Evolutionary conservation across 129 eudicot genomes (phyloP).

Genomic region (Smallanthus sonchifolius): DNA sequence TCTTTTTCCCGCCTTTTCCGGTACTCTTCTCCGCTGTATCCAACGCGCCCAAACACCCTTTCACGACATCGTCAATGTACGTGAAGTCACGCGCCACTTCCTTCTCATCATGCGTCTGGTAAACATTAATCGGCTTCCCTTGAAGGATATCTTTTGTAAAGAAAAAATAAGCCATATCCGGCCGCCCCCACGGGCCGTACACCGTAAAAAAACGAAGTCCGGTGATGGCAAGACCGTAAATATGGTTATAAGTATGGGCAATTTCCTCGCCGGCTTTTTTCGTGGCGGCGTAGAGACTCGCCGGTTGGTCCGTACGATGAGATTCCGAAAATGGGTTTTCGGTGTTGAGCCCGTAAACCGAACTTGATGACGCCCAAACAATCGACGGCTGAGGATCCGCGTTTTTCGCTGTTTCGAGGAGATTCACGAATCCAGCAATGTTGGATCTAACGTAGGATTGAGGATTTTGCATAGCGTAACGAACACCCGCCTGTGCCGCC

Average conservation of each 20-base stretch:
- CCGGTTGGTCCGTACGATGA: conserved; percentile 67
- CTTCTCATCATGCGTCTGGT: conserved; percentile 46
- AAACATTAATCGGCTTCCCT: conserved; percentile 43
- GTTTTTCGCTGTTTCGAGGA: conserved; percentile 46
- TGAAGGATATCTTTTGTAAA: conserved; percentile 65
- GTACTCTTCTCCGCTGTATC: conserved; percentile 86
- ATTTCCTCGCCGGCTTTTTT: conserved; percentile 78
- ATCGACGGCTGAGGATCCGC: conserved; percentile 75
- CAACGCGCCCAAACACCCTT: conserved; percentile 71
- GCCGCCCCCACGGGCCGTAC: conserved; percentile 84
- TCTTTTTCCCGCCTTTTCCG: conserved; percentile 68
- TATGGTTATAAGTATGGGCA: conserved; percentile 68
- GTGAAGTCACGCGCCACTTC: conserved; percentile 93
- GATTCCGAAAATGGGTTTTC: conserved; percentile 59
- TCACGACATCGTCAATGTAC: conserved; percentile 64
- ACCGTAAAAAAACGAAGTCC: conserved; percentile 69
- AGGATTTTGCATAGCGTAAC: conserved; percentile 76
- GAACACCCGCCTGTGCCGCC: conserved; percentile 76
- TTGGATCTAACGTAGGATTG: conserved; percentile 55
- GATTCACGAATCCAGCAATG: conserved; percentile 64
- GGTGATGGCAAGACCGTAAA: conserved; percentile 64
- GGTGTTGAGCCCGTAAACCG: conserved; percentile 65
- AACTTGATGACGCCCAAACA: conserved; percentile 78
- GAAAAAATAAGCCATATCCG: conserved; percentile 81
- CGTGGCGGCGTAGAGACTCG: conserved; percentile 74